Evolutionary conservation across 768 basidiomycete genomes (phyloP).

Genomic region (Phaeolepiota aurea): DNA sequence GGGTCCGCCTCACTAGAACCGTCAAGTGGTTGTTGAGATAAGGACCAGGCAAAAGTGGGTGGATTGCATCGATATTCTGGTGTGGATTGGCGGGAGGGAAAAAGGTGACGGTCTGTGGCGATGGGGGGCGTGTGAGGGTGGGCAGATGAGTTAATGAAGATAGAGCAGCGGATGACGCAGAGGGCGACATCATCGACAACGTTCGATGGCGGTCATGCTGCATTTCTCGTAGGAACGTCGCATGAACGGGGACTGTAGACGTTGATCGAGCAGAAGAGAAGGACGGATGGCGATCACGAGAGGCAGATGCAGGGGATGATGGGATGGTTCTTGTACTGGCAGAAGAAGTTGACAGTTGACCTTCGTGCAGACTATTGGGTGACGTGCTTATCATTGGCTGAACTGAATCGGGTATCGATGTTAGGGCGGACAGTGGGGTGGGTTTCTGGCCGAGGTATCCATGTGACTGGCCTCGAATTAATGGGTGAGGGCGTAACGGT

Average conservation of each 20-base stretch:
- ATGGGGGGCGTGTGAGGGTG: conserved; percentile 32
- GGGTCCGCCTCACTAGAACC: conserved; percentile 53
- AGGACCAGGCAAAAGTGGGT: conserved; percentile 65
- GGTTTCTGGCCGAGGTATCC: conserved; percentile 43
- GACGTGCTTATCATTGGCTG: conserved; percentile 34
- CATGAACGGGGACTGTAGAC: conserved; percentile 43
- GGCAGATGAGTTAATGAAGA: conserved; percentile 52
- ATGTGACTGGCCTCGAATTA: conserved; percentile 68
- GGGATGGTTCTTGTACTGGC: conserved; percentile 19
- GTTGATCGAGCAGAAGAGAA: conserved; percentile 54
- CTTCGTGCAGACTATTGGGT: conserved; percentile 17
- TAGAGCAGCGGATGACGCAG: conserved; percentile 47
- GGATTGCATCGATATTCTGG: conserved; percentile 49
- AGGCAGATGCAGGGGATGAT: conserved; percentile 16
- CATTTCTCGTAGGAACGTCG: conserved; percentile 22
- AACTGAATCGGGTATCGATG: conserved; percentile 45
- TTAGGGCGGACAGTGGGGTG: conserved; percentile 57
- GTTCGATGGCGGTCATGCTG: conserved; percentile 42
- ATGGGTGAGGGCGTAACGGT: conserved; percentile 60
- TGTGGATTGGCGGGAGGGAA: conserved; percentile 59
- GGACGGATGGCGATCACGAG: conserved; percentile 39
- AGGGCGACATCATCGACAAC: conserved; percentile 45
- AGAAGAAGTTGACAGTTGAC: conserved; percentile 23
- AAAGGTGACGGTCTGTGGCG: conserved; percentile 43
- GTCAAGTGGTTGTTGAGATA: conserved; percentile 68